Base-by-base conservation (phyloP, 257 asterid species). In the Pogostemon cablin region DNA sequence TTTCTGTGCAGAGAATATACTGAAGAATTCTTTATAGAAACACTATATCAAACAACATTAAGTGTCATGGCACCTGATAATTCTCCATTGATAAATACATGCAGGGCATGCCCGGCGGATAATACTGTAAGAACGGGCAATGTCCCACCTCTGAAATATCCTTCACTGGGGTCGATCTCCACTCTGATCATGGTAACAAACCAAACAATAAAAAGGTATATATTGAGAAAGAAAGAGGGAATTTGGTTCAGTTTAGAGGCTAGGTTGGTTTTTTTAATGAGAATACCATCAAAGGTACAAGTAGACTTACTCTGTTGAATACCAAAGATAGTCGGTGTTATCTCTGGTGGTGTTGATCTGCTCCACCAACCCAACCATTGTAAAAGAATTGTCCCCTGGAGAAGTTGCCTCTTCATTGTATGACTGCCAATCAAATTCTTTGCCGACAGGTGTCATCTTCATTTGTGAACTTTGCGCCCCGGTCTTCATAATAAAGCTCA, bases 61-160 rank as follows among this genome's bases (percentile, higher is more conserved):
- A 25, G 32, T 25, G 32, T 25, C 32, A 25, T 25, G 32, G 32
- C 40, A 95, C 99, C 99, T 78, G 92, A 79, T 74, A 95, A 75
- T 70, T 83, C 88, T 63, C 98, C 98, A 17, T 95, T 95, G 80
- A 95, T 62, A 71, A 95, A 95, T 58, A 88, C 96, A 82, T 95
- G 99, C 89, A 95, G 75, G 12, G 99, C 99, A 82, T 95, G 98
- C 67, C 99, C 99, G 32, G 99, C 99, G 10, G 99, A 95, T 66
- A 81, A 72, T 59, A 95, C 92, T 2, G 95, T 85, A 50, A 95
- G 97, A 73, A 87, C 90, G 4, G 99, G 99, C 91, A 82, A 82
- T 46, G 84, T 82, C 72, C 91, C 95, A 3, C 88, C 88, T 74
- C 79, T 72, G 44, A 95, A 73, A 76, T 82, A 93, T 25, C 85